Percentiles rank a stretch among this genome's conserved stretches.
Conservation (phyloP, 2,329 filamentous ascomycete species). For the Sclerotinia borealis region DNA sequence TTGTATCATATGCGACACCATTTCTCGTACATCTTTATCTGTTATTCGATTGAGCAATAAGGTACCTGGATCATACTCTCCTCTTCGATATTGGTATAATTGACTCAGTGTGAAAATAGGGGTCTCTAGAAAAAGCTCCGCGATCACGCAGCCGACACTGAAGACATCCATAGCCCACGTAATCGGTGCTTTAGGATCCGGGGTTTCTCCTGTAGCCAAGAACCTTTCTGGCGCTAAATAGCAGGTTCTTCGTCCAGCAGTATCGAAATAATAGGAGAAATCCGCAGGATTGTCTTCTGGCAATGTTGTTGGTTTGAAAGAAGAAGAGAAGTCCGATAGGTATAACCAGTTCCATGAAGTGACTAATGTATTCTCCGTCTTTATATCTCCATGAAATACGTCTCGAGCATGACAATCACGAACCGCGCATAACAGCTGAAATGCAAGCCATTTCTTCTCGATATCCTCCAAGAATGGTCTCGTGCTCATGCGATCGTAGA, state of each 20-base stretch:
- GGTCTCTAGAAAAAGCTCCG: slow-evolving; percentile 88
- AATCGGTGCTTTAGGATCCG: slow-evolving; percentile 56
- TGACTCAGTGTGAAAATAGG: slow-evolving; percentile 98
- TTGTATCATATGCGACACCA: slow-evolving; percentile 95
- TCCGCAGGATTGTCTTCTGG: slow-evolving; percentile 96
- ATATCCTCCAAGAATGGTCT: slow-evolving; percentile 94
- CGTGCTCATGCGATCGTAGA: slow-evolving; percentile 95
- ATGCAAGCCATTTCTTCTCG: slow-evolving; percentile 98
- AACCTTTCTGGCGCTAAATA: slow-evolving; percentile 95
- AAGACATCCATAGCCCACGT: slow-evolving; percentile 99
- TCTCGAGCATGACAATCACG: slow-evolving; percentile 86
- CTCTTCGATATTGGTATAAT: slow-evolving; percentile 86
- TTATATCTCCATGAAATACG: slow-evolving; percentile 96
- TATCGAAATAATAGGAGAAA: slow-evolving; percentile 97
- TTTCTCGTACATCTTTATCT: slow-evolving; percentile 77
- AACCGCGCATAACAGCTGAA: slow-evolving; percentile 86
- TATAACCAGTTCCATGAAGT: slow-evolving; percentile 99
- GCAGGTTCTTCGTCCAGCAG: slow-evolving; percentile 83
- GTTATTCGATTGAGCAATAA: slow-evolving; percentile 80
- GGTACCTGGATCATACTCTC: slow-evolving; percentile 83
- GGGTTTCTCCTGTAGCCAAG: slow-evolving; percentile 60
- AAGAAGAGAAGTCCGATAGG: slow-evolving; percentile 91
- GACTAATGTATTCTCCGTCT: slow-evolving; percentile 93
- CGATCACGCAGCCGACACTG: slow-evolving; percentile 93
- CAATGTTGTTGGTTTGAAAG: slow-evolving; percentile 88